Conservation (phyloP, 306 rosid species). For the Castanea mollissima region DNA sequence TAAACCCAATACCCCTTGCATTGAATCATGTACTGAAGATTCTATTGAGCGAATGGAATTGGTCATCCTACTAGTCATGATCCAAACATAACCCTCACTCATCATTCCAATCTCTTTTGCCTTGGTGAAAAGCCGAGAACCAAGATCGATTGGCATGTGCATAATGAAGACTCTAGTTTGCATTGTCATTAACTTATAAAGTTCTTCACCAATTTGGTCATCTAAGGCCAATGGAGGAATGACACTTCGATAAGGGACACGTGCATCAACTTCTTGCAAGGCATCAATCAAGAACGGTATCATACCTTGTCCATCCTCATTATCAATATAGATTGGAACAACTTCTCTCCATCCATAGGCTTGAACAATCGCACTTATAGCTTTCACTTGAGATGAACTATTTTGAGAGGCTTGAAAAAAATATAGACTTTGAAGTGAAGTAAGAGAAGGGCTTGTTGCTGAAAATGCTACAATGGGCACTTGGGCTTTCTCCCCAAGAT, state of each 20-base stretch:
- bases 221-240: conserved; percentile 19
- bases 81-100: conserved; percentile 30
- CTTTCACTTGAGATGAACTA: conserved; percentile 24
- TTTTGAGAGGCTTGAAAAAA: not conserved
- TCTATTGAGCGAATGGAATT: not conserved
- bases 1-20: conserved; percentile 22
- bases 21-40: not conserved
- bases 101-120: conserved; percentile 32
- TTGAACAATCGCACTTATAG: conserved; percentile 19
- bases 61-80: not conserved
- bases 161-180: conserved; percentile 35
- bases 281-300: conserved; percentile 25
- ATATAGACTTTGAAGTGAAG: too few relatives aligned
- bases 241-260: conserved; percentile 9
- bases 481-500: too few relatives aligned
- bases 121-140: conserved; percentile 13
- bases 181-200: conserved; percentile 27
- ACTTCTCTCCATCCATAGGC: conserved; percentile 32
- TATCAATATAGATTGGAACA: conserved; percentile 16
- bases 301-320: conserved; percentile 2
- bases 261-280: conserved; percentile 15
- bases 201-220: conserved; percentile 11
- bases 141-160: conserved; percentile 17
- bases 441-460: too few relatives aligned
- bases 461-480: too few relatives aligned